phyloP scores from a whole-genome alignment of 83 land plant genomes.

The Larix sibirica region DNA sequence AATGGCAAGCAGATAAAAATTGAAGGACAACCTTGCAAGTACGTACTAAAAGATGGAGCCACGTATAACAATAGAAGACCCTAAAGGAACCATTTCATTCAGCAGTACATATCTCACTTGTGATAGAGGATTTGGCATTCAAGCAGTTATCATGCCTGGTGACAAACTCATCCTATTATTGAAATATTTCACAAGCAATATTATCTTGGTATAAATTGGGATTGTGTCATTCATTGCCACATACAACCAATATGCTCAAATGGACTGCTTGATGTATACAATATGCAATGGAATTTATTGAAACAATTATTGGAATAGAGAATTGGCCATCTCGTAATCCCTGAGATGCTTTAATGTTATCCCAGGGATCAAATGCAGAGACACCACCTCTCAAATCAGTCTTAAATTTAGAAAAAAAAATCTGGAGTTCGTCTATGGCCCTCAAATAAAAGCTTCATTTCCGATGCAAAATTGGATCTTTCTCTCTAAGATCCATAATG shows the following conservation, averaged over 20 bases:
- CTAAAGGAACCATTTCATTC: too few species aligned
- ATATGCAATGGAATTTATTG: slow-evolving; percentile 1
- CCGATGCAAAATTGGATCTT: neutral
- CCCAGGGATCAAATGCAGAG: neutral
- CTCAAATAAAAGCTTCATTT: slow-evolving; percentile 6
- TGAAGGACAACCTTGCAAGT: too few species aligned
- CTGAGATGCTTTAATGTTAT: neutral
- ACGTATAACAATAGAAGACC: too few species aligned
- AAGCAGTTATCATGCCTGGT: neutral
- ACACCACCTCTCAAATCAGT: neutral
- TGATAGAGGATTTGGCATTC: too few species aligned
- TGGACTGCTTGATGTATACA: neutral
- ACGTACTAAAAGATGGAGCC: too few species aligned
- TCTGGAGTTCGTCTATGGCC: neutral
- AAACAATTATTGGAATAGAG: slow-evolving; percentile 13
- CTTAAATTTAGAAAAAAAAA: neutral
- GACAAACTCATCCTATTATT: neutral
- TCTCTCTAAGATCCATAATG: neutral
- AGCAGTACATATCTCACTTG: too few species aligned
- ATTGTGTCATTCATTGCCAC: neutral
- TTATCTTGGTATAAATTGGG: slow-evolving; percentile 1
- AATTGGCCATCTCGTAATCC: neutral
- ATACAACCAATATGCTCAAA: neutral
- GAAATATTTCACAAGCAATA: neutral
- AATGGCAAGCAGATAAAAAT: too few species aligned